Base-by-base conservation (phyloP, 179 eudicot species). In the Sideroxylon spinosum region DNA sequence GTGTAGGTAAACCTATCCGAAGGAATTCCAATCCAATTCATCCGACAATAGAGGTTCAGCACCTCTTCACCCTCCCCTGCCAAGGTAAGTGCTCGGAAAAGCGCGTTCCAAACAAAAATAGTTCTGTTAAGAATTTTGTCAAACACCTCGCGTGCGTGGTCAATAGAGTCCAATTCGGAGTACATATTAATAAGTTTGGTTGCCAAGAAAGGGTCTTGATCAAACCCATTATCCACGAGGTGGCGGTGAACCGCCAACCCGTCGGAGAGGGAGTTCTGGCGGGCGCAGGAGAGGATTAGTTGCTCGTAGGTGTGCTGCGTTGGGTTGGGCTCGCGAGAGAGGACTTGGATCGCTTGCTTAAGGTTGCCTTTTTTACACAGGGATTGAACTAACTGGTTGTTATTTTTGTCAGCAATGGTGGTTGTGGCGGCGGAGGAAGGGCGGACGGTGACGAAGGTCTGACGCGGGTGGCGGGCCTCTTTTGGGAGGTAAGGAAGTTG, bases 161-260 rank as follows among this genome's bases (percentile, higher is more conserved):
- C 91, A 26, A 88, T 16, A 6, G 84, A 81, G 9, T 79, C 90
- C 83, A 92, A 82, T 32, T 86, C 88, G 3, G 87, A 84, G 67
- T 91, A 92, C 91, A 89, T 83, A 26, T 82, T 67, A 52, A 92
- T 91, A 61, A 92, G 85, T 80, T 92, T 92, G n/a, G 97, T 91
- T 9, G 83, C 97, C 61, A 92, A 72, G 44, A 89, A 92, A 0
- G 97, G 78, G 80, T 92, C 93, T 56, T 87, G 77, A 14, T 71
- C 87, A 62, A 88, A 91, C 90, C 91, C 92, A 81, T 88, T 78
- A 61, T 81, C 78, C 17, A 83, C 29, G 12, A 92, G 76, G 57
- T 84, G 84, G 2, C 80, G 81, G 68, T 89, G 91, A 71, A 92
- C 90, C 26, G 64, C 22, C 5, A 82, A 37, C 19, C 88, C 94